These are phyloP conservation scores for Backusella tarrabulga DNA, from an alignment of 192 early-diverging fungal genomes.

Conservation along the genomic window DNA sequence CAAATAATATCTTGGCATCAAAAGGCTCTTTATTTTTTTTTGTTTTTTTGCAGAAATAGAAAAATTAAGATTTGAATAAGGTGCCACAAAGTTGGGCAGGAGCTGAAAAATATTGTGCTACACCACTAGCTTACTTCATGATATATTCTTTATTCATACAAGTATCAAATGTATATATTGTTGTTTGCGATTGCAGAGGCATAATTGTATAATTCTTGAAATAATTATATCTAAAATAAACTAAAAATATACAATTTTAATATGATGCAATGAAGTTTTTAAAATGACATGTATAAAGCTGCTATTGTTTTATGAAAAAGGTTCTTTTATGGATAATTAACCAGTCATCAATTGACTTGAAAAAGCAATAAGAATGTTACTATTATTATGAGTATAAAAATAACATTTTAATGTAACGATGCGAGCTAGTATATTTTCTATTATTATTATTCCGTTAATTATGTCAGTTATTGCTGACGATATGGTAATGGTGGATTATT, in stretches of 20 bases:
- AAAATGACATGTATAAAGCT: neutral
- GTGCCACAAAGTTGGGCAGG: neutral
- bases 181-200: neutral
- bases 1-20: neutral
- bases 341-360: neutral
- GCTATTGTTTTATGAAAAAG: neutral
- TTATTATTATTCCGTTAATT: neutral
- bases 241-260: too few species aligned
- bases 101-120: neutral
- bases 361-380: neutral
- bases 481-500: neutral
- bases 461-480: neutral
- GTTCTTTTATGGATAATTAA: neutral
- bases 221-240: too few species aligned
- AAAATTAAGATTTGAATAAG: neutral
- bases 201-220: neutral
- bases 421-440: neutral
- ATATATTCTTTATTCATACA: neutral
- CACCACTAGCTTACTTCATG: neutral
- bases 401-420: slow-evolving; percentile 2
- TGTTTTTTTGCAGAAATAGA: neutral
- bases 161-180: neutral
- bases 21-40: too few species aligned
- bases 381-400: neutral
- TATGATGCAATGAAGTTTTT: neutral